These are phyloP conservation scores for Saccharomyces mikatae DNA, from an alignment of 805 yeast species.

Conservation along the genomic window DNA sequence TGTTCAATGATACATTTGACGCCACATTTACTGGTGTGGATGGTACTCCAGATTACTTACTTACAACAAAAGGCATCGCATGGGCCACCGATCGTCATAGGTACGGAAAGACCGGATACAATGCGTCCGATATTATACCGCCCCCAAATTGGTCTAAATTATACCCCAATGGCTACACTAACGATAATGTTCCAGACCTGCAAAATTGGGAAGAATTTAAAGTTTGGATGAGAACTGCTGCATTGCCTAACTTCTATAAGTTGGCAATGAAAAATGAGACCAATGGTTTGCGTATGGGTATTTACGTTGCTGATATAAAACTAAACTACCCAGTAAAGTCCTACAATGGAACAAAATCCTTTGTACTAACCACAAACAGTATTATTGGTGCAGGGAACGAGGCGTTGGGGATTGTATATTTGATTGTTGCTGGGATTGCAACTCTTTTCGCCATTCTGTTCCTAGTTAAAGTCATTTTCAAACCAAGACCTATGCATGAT, in stretches of 20 bases:
- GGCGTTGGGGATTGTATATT: conserved; percentile 75
- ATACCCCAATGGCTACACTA: conserved; percentile 68
- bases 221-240: conserved; percentile 91
- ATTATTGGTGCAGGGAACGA: conserved; percentile 83
- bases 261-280: conserved; percentile 66
- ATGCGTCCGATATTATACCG: conserved; percentile 55
- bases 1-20: conserved; percentile 68
- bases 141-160: conserved; percentile 74
- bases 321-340: conserved; percentile 73
- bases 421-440: conserved; percentile 76
- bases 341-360: conserved; percentile 79
- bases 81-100: conserved; percentile 62
- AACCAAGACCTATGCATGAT: conserved; percentile 73
- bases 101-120: conserved; percentile 56
- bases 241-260: conserved; percentile 80
- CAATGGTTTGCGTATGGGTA: conserved; percentile 49
- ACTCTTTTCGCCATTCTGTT: conserved; percentile 66
- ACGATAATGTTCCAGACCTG: conserved; percentile 60
- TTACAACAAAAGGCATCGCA: conserved; percentile 50
- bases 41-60: conserved; percentile 27
- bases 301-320: conserved; percentile 58
- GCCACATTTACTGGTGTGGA: conserved; percentile 36
- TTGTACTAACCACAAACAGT: conserved; percentile 73
- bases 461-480: conserved; percentile 68
- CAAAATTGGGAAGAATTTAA: conserved; percentile 61